These are phyloP conservation scores for Neurospora africana DNA, from an alignment of 495 filamentous ascomycete genomes.

Conservation along the genomic window DNA sequence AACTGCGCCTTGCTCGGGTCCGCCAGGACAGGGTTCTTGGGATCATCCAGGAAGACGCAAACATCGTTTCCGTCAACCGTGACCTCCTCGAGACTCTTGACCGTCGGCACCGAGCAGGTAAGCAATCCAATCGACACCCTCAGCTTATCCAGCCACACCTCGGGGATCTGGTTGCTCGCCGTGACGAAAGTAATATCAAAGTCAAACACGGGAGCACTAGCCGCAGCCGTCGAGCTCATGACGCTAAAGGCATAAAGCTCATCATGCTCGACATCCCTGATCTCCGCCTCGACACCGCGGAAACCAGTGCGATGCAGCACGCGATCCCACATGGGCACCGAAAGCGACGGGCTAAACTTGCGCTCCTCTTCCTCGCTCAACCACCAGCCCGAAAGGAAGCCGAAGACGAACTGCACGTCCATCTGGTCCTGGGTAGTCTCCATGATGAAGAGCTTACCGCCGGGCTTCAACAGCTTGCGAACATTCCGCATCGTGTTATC, in stretches of 20 bases:
- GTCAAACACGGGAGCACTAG: conserved; percentile 9
- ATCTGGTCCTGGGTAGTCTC: conserved; percentile 27
- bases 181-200: conserved; percentile 19
- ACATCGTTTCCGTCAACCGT: conserved; percentile 11
- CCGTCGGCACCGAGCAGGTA: conserved; percentile 16
- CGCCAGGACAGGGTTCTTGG: conserved; percentile 19
- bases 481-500: conserved; percentile 38
- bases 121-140: conserved; percentile 14
- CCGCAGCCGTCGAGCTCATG: conserved; percentile 15
- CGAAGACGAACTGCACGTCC: conserved; percentile 21
- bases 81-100: conserved; percentile 10
- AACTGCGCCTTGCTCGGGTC: conserved; percentile 13
- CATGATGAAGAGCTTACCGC: conserved; percentile 27
- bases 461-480: conserved; percentile 27
- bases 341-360: conserved; percentile 20
- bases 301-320: conserved; percentile 19
- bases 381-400: conserved; percentile 26
- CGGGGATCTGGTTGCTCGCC: neutral
- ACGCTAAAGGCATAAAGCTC: conserved; percentile 22
- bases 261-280: conserved; percentile 22
- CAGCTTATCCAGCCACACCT: conserved; percentile 16
- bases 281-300: conserved; percentile 19
- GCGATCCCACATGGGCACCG: conserved; percentile 22
- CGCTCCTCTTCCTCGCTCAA: conserved; percentile 28
- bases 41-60: conserved; percentile 27